These are phyloP conservation scores for Ceratocystis eucalypticola DNA, from an alignment of 2,329 filamentous ascomycete genomes.

Conservation along the genomic window DNA sequence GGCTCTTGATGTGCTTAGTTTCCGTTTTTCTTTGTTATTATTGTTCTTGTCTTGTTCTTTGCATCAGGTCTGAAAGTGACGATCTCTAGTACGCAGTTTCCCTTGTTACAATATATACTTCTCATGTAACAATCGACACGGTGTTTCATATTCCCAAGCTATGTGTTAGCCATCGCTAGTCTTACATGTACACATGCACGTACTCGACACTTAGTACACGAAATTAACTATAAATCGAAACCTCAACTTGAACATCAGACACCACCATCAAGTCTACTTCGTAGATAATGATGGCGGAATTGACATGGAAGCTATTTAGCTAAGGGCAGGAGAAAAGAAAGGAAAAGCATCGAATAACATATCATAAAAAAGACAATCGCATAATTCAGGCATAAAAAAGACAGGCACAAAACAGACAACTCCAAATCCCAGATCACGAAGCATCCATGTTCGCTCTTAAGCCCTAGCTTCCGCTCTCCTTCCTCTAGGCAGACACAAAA, in stretches of 20 bases:
- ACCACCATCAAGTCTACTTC: too few species aligned
- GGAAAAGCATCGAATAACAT: conserved; percentile 10
- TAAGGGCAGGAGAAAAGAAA: conserved; percentile 19
- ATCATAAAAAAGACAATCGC: conserved; percentile 8
- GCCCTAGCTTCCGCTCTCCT: not conserved
- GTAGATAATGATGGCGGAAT: too few species aligned
- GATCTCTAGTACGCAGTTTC: not conserved
- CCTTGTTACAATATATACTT: not conserved
- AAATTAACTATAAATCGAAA: too few species aligned
- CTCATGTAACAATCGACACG: too few species aligned
- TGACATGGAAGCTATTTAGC: not conserved
- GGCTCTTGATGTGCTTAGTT: not conserved
- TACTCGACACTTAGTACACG: too few species aligned
- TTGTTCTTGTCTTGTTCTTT: not conserved
- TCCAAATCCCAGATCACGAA: conserved; percentile 16
- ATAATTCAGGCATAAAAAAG: conserved; percentile 7
- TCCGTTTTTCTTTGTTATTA: not conserved
- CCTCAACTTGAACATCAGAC: too few species aligned
- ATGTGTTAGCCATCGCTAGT: too few species aligned
- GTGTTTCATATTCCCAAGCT: too few species aligned
- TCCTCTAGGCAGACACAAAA: not conserved
- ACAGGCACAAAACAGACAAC: conserved; percentile 11
- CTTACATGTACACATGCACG: too few species aligned
- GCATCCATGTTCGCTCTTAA: conserved; percentile 10
- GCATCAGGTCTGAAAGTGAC: not conserved